A percentile compares a stretch with the other conserved stretches of the same genome.
Evolutionary conservation across 169 alveolate genomes (phyloP).

Genomic region (Plasmodium relictum): DNA sequence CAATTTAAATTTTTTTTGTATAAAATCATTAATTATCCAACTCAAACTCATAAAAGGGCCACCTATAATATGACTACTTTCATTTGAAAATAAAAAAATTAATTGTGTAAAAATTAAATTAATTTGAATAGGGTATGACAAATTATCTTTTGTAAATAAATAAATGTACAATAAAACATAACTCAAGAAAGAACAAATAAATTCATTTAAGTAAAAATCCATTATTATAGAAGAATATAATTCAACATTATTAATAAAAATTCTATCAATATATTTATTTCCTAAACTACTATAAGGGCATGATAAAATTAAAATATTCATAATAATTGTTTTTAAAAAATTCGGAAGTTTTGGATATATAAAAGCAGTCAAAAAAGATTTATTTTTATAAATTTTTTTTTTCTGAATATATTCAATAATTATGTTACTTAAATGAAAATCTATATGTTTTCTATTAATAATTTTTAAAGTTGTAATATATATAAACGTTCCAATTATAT

Average conservation of each 20-base stretch:
- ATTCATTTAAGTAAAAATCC: constrained; percentile 41
- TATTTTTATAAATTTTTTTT: neutral
- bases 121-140: constrained; percentile 21
- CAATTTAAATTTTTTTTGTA: neutral
- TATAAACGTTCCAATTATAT: constrained; percentile 13
- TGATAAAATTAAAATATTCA: constrained; percentile 2
- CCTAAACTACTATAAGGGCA: constrained; percentile 14
- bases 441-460: neutral
- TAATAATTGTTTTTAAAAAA: neutral
- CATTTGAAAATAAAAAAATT: constrained; percentile 14
- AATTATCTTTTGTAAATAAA: constrained; percentile 33
- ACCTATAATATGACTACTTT: constrained; percentile 11
- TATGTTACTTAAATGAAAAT: neutral
- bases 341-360: constrained; percentile 23
- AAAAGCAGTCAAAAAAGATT: constrained; percentile 23
- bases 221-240: constrained; percentile 45
- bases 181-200: constrained; percentile 45
- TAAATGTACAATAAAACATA: constrained; percentile 31
- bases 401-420: constrained; percentile 24
- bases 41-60: constrained; percentile 70
- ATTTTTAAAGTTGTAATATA: neutral
- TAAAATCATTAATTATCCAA: constrained; percentile 38
- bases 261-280: constrained; percentile 17
- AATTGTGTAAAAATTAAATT: constrained; percentile 44
- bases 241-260: constrained; percentile 13